Conservation (phyloP, 306 rosid genomes). For the Pterocarpus macrocarpus region DNA sequence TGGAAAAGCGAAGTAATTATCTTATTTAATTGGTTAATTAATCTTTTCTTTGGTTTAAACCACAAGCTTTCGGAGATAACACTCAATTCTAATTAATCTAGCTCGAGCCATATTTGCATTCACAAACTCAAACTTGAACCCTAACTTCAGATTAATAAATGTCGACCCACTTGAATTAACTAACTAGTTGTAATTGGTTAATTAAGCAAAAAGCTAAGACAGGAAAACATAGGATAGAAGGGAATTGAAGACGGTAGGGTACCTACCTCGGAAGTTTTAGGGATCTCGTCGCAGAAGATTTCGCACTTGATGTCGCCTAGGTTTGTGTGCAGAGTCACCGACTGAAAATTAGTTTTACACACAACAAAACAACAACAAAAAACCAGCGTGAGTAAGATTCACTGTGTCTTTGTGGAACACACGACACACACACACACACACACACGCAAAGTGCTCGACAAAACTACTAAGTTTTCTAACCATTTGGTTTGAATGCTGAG, state of each 20-base stretch:
- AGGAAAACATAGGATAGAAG: background rate
- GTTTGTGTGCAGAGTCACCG: slow-evolving; percentile 93
- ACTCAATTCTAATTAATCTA: background rate
- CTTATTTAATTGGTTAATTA: background rate
- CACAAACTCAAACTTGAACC: background rate
- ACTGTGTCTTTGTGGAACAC: background rate
- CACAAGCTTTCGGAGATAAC: too few relatives aligned
- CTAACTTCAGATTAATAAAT: background rate
- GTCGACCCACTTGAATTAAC: background rate
- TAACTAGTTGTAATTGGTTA: too few relatives aligned
- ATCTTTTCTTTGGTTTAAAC: too few relatives aligned
- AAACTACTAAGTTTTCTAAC: slow-evolving; percentile 31
- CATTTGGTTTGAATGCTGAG: slow-evolving; percentile 15
- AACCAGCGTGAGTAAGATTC: background rate
- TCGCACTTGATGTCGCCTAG: slow-evolving; percentile 97
- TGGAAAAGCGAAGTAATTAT: background rate
- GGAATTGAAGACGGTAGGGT: background rate
- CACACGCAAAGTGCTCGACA: background rate
- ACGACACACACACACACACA: background rate
- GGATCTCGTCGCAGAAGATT: slow-evolving; percentile 92
- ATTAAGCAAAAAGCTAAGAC: background rate
- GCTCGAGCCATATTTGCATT: background rate
- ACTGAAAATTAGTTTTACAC: slow-evolving; percentile 47
- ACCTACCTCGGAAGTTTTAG: slow-evolving; percentile 83
- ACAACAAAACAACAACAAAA: background rate